A percentile compares a stretch with the other conserved stretches of the same genome.
These are phyloP conservation scores for Sugiyamaella chiloensis DNA, from an alignment of 805 yeast species.

Conservation along the genomic window DNA sequence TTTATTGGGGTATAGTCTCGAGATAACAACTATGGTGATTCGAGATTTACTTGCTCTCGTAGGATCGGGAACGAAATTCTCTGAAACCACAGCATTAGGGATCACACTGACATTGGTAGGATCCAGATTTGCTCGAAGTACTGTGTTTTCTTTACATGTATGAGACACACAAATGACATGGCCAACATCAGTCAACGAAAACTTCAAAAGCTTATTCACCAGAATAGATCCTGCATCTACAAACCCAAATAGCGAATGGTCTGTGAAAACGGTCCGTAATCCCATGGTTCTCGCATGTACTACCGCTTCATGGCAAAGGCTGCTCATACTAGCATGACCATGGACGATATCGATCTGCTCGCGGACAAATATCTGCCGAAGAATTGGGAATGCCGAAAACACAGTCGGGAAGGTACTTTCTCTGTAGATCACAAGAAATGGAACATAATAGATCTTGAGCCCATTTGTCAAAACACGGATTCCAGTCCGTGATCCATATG, in stretches of 20 bases:
- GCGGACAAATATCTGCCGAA: constrained; percentile 79
- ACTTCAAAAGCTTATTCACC: constrained; percentile 82
- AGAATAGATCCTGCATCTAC: constrained; percentile 78
- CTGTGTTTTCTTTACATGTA: constrained; percentile 95
- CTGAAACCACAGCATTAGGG: constrained; percentile 93
- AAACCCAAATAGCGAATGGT: constrained; percentile 94
- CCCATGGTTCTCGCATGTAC: constrained; percentile 95
- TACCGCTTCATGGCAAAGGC: constrained; percentile 84
- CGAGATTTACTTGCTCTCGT: constrained; percentile 33
- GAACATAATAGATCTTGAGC: constrained; percentile 86
- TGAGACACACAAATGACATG: constrained; percentile 96
- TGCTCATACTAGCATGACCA: constrained; percentile 89
- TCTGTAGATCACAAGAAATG: constrained; percentile 74
- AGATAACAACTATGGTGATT: constrained; percentile 85
- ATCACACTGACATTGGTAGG: constrained; percentile 82
- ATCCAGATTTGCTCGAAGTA: constrained; percentile 76
- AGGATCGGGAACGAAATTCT: constrained; percentile 56
- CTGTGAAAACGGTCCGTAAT: constrained; percentile 85
- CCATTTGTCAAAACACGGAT: constrained; percentile 84
- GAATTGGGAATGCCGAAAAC: constrained; percentile 79
- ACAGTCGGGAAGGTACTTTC: constrained; percentile 87
- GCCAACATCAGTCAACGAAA: constrained; percentile 80
- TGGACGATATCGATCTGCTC: constrained; percentile 88
- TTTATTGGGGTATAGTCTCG: constrained; percentile 90
- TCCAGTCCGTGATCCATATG: constrained; percentile 79